phyloP scores from a whole-genome alignment of 805 yeast species.

The Kodamaea sagamina region DNA sequence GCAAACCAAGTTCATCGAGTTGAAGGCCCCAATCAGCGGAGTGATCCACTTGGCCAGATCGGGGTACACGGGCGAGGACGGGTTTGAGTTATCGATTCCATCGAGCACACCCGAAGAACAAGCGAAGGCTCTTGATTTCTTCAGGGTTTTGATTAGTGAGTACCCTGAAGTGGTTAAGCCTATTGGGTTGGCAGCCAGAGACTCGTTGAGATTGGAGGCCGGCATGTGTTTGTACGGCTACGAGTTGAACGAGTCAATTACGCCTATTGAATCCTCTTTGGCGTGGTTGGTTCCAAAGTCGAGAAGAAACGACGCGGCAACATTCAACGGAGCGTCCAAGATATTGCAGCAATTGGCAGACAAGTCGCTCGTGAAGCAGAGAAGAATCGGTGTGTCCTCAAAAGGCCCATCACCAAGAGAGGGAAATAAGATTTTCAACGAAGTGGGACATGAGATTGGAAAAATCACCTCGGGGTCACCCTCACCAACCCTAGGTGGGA shows the following conservation, averaged over 20 bases:
- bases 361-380: slow-evolving; percentile 53
- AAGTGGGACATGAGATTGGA: slow-evolving; percentile 55
- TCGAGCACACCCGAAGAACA: slow-evolving; percentile 41
- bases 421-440: slow-evolving; percentile 60
- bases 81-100: slow-evolving; percentile 87
- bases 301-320: slow-evolving; percentile 54
- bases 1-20: slow-evolving; percentile 45
- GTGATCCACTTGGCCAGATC: slow-evolving; percentile 84
- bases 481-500: slow-evolving; percentile 63
- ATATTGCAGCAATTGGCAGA: slow-evolving; percentile 72
- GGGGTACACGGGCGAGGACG: slow-evolving; percentile 99
- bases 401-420: slow-evolving; percentile 94
- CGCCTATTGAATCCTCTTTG: slow-evolving; percentile 88
- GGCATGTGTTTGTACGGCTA: slow-evolving; percentile 98
- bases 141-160: slow-evolving; percentile 56
- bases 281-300: slow-evolving; percentile 87
- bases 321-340: slow-evolving; percentile 75
- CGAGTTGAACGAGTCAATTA: slow-evolving; percentile 74
- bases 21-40: slow-evolving; percentile 40
- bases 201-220: slow-evolving; percentile 91
- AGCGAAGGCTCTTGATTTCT: slow-evolving; percentile 55
- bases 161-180: slow-evolving; percentile 65
- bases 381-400: slow-evolving; percentile 74
- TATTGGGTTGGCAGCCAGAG: slow-evolving; percentile 97
- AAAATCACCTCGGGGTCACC: slow-evolving; percentile 64